Evolutionary conservation across 2,329 filamentous ascomycete species (phyloP).

Genomic region (Scytalidium lignicola): DNA sequence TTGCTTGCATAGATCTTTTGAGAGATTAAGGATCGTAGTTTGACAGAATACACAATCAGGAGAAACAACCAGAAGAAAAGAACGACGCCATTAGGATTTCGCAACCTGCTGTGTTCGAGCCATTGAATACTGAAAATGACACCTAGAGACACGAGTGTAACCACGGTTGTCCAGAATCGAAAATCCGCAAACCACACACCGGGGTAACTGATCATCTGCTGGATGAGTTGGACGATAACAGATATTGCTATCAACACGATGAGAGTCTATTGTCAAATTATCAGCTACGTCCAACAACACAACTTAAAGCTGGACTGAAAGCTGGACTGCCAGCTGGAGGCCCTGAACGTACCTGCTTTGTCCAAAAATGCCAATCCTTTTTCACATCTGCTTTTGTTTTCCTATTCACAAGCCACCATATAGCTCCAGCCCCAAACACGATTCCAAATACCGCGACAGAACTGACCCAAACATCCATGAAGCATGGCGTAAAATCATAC

Average conservation of each 20-base stretch:
- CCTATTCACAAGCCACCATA: constrained; percentile 74
- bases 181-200: constrained; percentile 60
- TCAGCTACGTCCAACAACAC: constrained; percentile 1
- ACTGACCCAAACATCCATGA: constrained; percentile 86
- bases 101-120: constrained; percentile 62
- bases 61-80: constrained; percentile 71
- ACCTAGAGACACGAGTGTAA: constrained; percentile 55
- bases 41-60: constrained; percentile 58
- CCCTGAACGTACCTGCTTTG: constrained; percentile 67
- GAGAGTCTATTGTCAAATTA: constrained; percentile 39
- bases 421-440: constrained; percentile 67
- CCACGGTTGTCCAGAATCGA: constrained; percentile 64
- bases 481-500: constrained; percentile 96
- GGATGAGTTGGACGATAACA: constrained; percentile 53
- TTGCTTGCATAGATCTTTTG: constrained; percentile 51
- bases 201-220: constrained; percentile 56
- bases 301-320: too few species aligned
- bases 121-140: constrained; percentile 64
- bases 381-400: constrained; percentile 61
- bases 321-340: background rate
- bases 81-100: constrained; percentile 65
- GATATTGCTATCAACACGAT: constrained; percentile 52
- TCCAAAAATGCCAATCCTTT: constrained; percentile 90
- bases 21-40: constrained; percentile 62
- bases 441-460: constrained; percentile 75